These are phyloP conservation scores for Rhynchosporium graminicola DNA, from an alignment of 2,329 filamentous ascomycete species.

Conservation along the genomic window DNA sequence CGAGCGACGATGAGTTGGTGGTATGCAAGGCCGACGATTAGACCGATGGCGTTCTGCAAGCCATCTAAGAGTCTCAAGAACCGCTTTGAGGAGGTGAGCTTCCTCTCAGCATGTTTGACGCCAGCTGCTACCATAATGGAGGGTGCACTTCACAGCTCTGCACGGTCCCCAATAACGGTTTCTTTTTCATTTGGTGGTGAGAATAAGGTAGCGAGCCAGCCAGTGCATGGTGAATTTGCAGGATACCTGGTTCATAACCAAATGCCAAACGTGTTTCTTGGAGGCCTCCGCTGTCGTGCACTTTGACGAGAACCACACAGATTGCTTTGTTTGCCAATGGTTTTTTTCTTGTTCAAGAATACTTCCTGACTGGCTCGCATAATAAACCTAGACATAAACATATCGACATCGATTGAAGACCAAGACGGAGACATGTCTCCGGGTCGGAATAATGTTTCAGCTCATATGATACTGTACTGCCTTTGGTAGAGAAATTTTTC, in stretches of 20 bases:
- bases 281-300: too few relatives aligned
- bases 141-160: not conserved
- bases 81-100: not conserved
- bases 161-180: slow-evolving; percentile 3
- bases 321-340: too few relatives aligned
- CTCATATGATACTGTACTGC: not conserved
- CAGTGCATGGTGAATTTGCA: slow-evolving; percentile 18
- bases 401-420: not conserved
- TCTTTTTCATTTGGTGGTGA: slow-evolving; percentile 20
- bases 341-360: too few relatives aligned
- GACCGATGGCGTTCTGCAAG: slow-evolving; percentile 4
- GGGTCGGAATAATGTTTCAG: not conserved
- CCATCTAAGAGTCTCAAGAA: not conserved
- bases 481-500: not conserved
- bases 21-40: slow-evolving; percentile 11
- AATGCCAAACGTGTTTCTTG: not conserved
- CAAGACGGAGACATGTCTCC: not conserved
- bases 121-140: slow-evolving; percentile 8
- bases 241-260: not conserved
- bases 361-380: not conserved
- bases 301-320: too few relatives aligned
- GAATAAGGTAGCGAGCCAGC: slow-evolving; percentile 31
- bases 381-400: not conserved
- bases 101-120: not conserved
- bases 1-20: not conserved